phyloP scores from a whole-genome alignment of 2,329 filamentous ascomycete species.

The Colletotrichum sp. region DNA sequence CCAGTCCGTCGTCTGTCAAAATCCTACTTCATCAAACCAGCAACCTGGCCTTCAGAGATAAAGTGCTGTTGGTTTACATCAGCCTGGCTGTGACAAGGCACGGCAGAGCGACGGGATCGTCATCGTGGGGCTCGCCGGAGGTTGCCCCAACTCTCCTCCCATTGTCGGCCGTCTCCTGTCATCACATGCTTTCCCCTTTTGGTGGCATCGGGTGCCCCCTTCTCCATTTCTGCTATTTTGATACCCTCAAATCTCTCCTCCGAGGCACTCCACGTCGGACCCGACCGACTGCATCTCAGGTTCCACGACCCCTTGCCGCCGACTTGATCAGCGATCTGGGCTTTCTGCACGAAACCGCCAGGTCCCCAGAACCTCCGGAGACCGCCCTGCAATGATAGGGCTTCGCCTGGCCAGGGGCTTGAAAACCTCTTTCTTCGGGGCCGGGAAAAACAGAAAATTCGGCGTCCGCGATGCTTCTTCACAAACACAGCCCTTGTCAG shows the following conservation, averaged over 20 bases:
- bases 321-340: not conserved
- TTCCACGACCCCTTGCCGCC: not conserved
- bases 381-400: not conserved
- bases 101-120: conserved; percentile 10
- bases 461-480: not conserved
- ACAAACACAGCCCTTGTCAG: not conserved
- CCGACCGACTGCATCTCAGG: not conserved
- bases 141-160: not conserved
- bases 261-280: conserved; percentile 2
- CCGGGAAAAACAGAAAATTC: not conserved
- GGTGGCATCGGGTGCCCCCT: not conserved
- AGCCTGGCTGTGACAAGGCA: not conserved
- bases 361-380: not conserved
- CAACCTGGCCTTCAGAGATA: not conserved
- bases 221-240: not conserved
- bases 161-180: conserved; percentile 7
- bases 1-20: not conserved
- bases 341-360: not conserved
- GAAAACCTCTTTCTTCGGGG: not conserved
- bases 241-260: not conserved
- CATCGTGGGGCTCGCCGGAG: conserved; percentile 4
- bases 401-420: not conserved
- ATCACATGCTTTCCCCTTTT: conserved; percentile 8
- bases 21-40: conserved; percentile 1
- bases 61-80: not conserved